Conservation (phyloP, 106 monocot species). For the Dendrobium chrysotoxum region DNA sequence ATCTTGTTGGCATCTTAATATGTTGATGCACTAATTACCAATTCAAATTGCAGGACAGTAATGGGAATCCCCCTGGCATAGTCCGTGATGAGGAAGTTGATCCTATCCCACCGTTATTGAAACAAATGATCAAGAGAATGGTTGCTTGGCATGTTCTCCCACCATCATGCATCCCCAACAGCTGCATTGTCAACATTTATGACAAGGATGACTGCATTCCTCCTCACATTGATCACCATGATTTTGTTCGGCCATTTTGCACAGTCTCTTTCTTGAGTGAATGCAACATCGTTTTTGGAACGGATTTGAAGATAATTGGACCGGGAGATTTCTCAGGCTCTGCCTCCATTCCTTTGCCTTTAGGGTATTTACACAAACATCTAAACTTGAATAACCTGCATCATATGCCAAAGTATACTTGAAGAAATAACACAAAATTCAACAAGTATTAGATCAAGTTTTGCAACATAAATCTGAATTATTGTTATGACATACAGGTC, state of each 20-base stretch:
- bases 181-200: slow-evolving; percentile 61
- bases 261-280: slow-evolving; percentile 42
- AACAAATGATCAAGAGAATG: slow-evolving; percentile 42
- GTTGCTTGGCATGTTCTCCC: slow-evolving; percentile 42
- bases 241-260: slow-evolving; percentile 55
- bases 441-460: not conserved
- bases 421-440: not conserved
- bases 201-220: slow-evolving; percentile 63
- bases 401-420: too few relatives aligned
- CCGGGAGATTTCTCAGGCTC: slow-evolving; percentile 38
- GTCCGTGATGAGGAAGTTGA: slow-evolving; percentile 38
- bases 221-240: slow-evolving; percentile 56
- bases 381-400: too few relatives aligned
- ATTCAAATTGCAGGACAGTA: slow-evolving; percentile 29
- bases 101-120: slow-evolving; percentile 36
- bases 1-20: not conserved
- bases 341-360: slow-evolving; percentile 29
- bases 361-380: slow-evolving; percentile 23
- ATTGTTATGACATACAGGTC: slow-evolving; percentile 27
- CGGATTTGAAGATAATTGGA: slow-evolving; percentile 28
- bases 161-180: slow-evolving; percentile 38
- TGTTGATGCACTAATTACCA: not conserved
- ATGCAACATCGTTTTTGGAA: slow-evolving; percentile 43
- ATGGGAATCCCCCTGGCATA: slow-evolving; percentile 49
- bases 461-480: not conserved